Base-by-base conservation (phyloP, 371 early-diverging fungal genomes). In the Dichotomocladium elegans region DNA sequence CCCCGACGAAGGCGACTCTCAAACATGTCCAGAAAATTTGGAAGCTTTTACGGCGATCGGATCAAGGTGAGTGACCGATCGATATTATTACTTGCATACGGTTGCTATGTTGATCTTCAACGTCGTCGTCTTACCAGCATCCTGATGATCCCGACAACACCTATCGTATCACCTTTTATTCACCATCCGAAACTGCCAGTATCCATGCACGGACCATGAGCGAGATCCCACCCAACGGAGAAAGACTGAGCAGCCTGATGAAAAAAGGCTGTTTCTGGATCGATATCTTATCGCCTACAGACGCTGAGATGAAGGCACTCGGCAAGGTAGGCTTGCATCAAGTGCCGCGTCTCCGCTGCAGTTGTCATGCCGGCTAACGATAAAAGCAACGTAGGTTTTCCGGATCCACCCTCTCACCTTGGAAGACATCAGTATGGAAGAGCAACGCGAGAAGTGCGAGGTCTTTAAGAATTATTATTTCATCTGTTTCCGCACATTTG, bases 401-500 rank as follows among this genome's bases (percentile, higher is more conserved):
- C 74, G 71, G 47, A 85, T 96, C 26, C 97, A 96, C 56, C 94
- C 97, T 17, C 66, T 96, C 42, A 95, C 95, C 0, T 79, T 83
- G 22, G 95, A 96, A 69, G 97, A 95, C 51, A 91, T 96, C 44
- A 82, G 84, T 55, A 90, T 89, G 49, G 87, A 94, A 61, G 96
- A 96, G 35, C 83, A 79, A 24, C 79, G 98, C 9, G 96, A 95
- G 63, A 97, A 97, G 61, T 93, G 92, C 58, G 96, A 96, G 63
- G 80, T 90, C 12, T 95, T 94, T 53, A 71, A 82, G 25, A 88
- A 88, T 50, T 97, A 97, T 72, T 91, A 91, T 55, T 96, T 96
- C 75, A 80, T 95, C 28, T 85, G 88, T 62, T 90, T 94, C 64
- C 79, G 92, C 52, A 75, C 84, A 8, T 86, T 89, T 63, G 88